Conservation (phyloP, 305 asterid species). For the Solanum aculeatissimum region DNA sequence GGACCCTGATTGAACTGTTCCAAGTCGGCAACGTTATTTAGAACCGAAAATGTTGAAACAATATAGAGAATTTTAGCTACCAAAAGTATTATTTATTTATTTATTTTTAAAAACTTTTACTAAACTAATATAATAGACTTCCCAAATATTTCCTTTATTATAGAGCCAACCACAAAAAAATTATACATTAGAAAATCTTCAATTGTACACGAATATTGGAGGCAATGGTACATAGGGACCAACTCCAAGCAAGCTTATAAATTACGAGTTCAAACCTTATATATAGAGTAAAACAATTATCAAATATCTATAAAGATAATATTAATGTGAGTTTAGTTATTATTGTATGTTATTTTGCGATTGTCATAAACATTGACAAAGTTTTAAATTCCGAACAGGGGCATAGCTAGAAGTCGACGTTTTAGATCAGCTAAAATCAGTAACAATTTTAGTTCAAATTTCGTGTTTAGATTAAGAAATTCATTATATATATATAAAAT, state of each 20-base stretch:
- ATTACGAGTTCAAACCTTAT: no score
- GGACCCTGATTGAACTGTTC: neutral
- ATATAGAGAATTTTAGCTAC: neutral
- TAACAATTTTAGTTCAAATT: neutral
- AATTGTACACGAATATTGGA: no score
- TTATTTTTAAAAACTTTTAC: no score
- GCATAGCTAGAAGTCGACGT: neutral
- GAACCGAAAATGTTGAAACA: neutral
- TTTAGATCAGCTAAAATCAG: neutral
- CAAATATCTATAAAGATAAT: neutral
- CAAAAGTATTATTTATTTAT: neutral
- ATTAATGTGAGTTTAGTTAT: neutral
- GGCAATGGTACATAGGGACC: no score
- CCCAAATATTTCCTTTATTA: no score
- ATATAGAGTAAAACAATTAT: neutral
- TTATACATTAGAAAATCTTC: no score
- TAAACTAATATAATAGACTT: no score
- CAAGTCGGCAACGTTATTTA: neutral
- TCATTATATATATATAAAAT: neutral
- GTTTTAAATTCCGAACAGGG: neutral
- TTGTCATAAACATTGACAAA: neutral
- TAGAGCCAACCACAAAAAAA: no score
- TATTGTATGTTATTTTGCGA: neutral
- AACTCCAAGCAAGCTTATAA: no score
- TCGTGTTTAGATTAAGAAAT: neutral